These are phyloP conservation scores for Capronia epimyces DNA, from an alignment of 2,329 filamentous ascomycete species.

Conservation along the genomic window DNA sequence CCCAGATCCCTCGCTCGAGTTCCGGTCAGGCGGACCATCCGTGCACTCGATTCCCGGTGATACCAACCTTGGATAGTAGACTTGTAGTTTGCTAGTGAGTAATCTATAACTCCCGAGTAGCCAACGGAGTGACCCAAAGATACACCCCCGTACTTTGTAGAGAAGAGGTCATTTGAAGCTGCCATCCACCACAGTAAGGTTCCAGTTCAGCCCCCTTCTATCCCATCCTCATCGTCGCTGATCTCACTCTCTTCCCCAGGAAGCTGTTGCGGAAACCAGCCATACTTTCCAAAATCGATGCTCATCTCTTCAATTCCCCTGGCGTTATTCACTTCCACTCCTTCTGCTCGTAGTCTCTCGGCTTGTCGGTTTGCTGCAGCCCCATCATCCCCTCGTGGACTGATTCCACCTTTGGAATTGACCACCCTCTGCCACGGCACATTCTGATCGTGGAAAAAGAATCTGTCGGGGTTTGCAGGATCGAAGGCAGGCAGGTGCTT, in stretches of 20 bases:
- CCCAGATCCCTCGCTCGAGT: background rate
- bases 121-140: too few species aligned
- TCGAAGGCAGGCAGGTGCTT: conserved; percentile 67
- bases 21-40: background rate
- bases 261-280: conserved; percentile 48
- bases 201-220: background rate
- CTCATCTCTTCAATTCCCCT: conserved; percentile 41
- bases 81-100: too few species aligned
- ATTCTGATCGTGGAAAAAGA: conserved; percentile 64
- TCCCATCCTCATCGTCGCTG: conserved; percentile 3
- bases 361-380: conserved; percentile 39
- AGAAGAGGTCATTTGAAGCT: background rate
- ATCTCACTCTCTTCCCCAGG: conserved; percentile 39
- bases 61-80: too few species aligned
- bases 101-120: too few species aligned
- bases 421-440: conserved; percentile 96
- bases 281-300: conserved; percentile 40
- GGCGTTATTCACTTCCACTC: conserved; percentile 39
- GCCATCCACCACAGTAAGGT: background rate
- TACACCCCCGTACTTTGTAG: too few species aligned
- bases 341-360: conserved; percentile 38
- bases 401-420: conserved; percentile 79
- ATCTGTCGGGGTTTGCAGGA: conserved; percentile 40
- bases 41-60: too few species aligned
- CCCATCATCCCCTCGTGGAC: conserved; percentile 52